phyloP scores from a whole-genome alignment of 2,329 filamentous ascomycete genomes.

The Pseudopithomyces maydicus region DNA sequence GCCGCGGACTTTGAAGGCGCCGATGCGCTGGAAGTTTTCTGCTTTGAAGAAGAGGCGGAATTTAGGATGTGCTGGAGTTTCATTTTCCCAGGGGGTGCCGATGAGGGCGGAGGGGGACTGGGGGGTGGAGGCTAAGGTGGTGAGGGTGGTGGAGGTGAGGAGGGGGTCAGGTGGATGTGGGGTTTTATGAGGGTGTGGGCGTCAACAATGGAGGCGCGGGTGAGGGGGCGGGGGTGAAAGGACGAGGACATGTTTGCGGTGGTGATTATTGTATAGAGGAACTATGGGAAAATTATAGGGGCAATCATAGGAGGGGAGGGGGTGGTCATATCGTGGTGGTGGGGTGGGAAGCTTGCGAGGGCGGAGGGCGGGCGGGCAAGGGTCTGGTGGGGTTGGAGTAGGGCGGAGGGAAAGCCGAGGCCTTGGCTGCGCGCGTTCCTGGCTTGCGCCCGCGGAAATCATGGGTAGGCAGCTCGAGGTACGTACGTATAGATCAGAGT shows the following conservation, averaged over 20 bases:
- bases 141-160: slow-evolving; percentile 77
- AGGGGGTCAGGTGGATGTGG: slow-evolving; percentile 85
- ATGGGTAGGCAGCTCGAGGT: no score
- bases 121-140: slow-evolving; percentile 73
- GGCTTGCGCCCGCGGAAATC: no score
- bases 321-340: not conserved
- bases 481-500: no score
- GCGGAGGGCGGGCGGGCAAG: no score
- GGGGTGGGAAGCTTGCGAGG: not conserved
- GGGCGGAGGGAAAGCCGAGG: no score
- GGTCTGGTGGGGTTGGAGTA: no score
- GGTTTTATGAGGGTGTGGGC: slow-evolving; percentile 76
- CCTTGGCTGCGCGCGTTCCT: no score
- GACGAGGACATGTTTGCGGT: not conserved
- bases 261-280: not conserved
- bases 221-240: slow-evolving; percentile 65
- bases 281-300: not conserved
- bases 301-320: no score
- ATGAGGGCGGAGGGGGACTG: slow-evolving; percentile 60
- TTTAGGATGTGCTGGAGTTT: slow-evolving; percentile 64
- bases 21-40: slow-evolving; percentile 88
- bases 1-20: slow-evolving; percentile 90
- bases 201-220: slow-evolving; percentile 69
- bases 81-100: slow-evolving; percentile 63
- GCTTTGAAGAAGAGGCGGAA: slow-evolving; percentile 91